Conservation (phyloP, 495 filamentous ascomycete species). For the Aspergillus haitiensis region DNA sequence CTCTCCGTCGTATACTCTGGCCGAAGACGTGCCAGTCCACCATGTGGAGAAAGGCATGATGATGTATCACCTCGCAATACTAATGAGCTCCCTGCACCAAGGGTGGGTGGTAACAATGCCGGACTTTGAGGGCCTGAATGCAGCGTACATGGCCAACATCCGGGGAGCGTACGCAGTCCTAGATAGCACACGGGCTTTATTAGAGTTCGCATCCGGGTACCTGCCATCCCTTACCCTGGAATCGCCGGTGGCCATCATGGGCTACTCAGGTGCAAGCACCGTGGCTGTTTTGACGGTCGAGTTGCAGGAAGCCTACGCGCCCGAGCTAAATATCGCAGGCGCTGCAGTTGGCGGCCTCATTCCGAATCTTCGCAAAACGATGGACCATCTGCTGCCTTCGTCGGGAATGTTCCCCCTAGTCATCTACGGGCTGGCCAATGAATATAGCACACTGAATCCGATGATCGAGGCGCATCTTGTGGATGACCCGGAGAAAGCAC, state of each 20-base stretch:
- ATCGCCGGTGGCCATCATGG: no score
- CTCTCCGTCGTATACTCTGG: background rate
- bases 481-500: background rate
- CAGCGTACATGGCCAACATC: background rate
- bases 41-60: background rate
- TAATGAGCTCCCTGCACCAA: background rate
- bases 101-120: background rate
- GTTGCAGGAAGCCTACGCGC: slow-evolving; percentile 2
- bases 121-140: background rate
- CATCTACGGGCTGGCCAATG: slow-evolving; percentile 7
- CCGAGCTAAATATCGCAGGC: slow-evolving; percentile 9
- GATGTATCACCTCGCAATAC: background rate
- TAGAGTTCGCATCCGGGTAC: no score
- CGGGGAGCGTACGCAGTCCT: background rate
- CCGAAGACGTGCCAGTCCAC: background rate
- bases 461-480: background rate
- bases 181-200: background rate
- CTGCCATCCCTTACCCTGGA: no score
- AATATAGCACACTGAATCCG: background rate
- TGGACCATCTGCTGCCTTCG: background rate
- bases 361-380: background rate
- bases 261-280: slow-evolving; percentile 2
- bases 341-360: slow-evolving; percentile 1
- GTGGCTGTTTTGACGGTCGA: slow-evolving; percentile 3
- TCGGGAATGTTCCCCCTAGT: background rate